Evolutionary conservation across 192 early-diverging fungal genomes (phyloP).

Genomic region (Umbelopsis ramanniana): DNA sequence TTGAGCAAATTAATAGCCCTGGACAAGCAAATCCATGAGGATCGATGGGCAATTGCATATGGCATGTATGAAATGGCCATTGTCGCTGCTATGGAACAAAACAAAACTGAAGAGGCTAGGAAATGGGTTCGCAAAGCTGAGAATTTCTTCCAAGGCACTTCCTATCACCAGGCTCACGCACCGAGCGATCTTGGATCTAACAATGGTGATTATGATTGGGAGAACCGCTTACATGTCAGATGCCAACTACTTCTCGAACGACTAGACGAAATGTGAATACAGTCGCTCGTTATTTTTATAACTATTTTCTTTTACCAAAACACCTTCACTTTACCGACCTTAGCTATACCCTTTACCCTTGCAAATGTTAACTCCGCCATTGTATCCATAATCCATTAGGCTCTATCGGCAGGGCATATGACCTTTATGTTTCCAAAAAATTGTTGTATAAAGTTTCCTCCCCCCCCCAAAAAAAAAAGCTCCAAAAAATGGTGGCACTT

Average conservation of each 20-base stretch:
- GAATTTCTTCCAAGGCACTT: conserved; percentile 9
- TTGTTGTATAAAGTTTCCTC: too few relatives aligned
- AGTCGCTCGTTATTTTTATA: too few relatives aligned
- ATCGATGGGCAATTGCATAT: conserved; percentile 32
- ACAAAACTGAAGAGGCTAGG: conserved; percentile 16
- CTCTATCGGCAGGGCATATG: too few relatives aligned
- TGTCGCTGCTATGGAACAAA: conserved; percentile 21
- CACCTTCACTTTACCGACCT: not conserved
- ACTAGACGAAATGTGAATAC: conserved; percentile 22
- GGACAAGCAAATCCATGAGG: conserved; percentile 24
- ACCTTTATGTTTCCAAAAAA: too few relatives aligned
- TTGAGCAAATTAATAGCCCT: conserved; percentile 21
- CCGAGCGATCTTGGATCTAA: not conserved
- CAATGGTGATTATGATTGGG: conserved; percentile 32
- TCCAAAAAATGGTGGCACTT: too few relatives aligned
- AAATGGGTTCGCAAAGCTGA: conserved; percentile 25
- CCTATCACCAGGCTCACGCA: not conserved
- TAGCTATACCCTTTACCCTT: too few relatives aligned
- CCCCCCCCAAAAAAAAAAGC: too few relatives aligned
- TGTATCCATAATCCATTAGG: too few relatives aligned
- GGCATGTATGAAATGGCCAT: conserved; percentile 34
- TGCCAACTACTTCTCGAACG: conserved; percentile 40
- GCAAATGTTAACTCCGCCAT: too few relatives aligned
- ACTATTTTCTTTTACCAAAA: not conserved
- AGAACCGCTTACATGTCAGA: conserved; percentile 38